Percentiles rank a stretch among this genome's conserved stretches.
These are phyloP conservation scores for Clavariopsis aquatica DNA, from an alignment of 495 filamentous ascomycete genomes.

Conservation along the genomic window DNA sequence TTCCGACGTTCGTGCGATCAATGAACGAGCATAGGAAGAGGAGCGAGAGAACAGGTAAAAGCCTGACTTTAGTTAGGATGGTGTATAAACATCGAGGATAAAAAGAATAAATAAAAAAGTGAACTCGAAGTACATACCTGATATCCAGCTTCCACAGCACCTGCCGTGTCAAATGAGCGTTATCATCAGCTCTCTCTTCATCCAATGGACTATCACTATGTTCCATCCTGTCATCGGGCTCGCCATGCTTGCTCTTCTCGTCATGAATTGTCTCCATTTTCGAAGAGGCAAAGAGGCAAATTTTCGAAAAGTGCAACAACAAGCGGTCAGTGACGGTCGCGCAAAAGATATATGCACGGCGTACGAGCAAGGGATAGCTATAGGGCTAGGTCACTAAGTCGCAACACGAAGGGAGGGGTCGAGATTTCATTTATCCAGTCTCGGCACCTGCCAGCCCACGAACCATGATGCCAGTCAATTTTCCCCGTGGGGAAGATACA, in stretches of 20 bases:
- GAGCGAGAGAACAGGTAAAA: slow-evolving; percentile 50
- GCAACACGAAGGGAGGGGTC: not conserved
- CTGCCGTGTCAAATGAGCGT: slow-evolving; percentile 41
- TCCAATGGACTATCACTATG: not conserved
- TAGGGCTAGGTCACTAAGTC: not conserved
- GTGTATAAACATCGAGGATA: not conserved
- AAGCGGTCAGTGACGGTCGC: not conserved
- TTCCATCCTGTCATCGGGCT: not conserved
- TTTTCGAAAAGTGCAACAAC: no score
- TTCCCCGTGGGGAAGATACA: not conserved
- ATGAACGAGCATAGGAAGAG: slow-evolving; percentile 51
- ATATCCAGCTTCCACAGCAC: slow-evolving; percentile 58
- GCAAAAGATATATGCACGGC: not conserved
- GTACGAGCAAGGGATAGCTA: not conserved
- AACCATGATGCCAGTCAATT: not conserved
- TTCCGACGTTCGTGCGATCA: slow-evolving; percentile 36
- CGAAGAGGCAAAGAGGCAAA: no score
- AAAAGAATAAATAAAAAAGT: not conserved
- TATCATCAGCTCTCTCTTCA: slow-evolving; percentile 5
- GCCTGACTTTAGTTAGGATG: not conserved
- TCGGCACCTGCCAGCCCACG: not conserved
- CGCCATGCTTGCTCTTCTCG: not conserved
- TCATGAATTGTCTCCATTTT: no score
- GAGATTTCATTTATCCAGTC: not conserved
- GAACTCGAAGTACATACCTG: no score